Conservation (phyloP, 768 basidiomycete genomes). For the Phlegmacium glaucopus region DNA sequence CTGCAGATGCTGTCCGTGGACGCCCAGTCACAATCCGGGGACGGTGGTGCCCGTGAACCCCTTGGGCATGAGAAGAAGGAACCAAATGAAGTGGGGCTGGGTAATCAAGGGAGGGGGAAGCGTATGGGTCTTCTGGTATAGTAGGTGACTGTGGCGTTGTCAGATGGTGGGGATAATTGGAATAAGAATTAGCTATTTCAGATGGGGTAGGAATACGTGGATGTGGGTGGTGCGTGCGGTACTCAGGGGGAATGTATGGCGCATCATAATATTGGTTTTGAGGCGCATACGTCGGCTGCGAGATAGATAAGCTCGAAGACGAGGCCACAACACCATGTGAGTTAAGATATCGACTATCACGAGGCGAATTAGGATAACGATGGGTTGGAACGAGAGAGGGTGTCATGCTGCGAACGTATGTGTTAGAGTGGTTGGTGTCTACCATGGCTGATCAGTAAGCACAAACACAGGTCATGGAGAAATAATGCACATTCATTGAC, state of each 20-base stretch:
- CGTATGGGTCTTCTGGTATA: slow-evolving; percentile 17
- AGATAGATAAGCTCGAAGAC: slow-evolving; percentile 12
- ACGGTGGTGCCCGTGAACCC: slow-evolving; percentile 27
- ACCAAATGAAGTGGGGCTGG: slow-evolving; percentile 24
- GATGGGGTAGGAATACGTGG: slow-evolving; percentile 31
- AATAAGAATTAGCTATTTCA: slow-evolving; percentile 30
- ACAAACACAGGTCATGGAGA: neutral
- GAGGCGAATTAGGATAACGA: slow-evolving; percentile 25
- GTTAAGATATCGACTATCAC: slow-evolving; percentile 23
- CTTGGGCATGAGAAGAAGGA: slow-evolving; percentile 27
- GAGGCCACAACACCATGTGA: slow-evolving; percentile 17
- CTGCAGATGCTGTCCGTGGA: slow-evolving; percentile 34
- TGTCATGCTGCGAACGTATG: slow-evolving; percentile 37
- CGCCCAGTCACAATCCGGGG: slow-evolving; percentile 39
- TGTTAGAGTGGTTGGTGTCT: slow-evolving; percentile 16
- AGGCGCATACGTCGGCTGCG: slow-evolving; percentile 12
- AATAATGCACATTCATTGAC: slow-evolving; percentile 20
- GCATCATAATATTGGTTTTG: slow-evolving; percentile 16
- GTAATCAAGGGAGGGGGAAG: slow-evolving; percentile 24
- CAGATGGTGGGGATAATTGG: slow-evolving; percentile 24
- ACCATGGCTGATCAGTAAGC: slow-evolving; percentile 4
- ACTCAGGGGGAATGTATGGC: slow-evolving; percentile 21
- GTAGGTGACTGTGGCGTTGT: slow-evolving; percentile 17
- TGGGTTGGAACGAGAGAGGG: slow-evolving; percentile 27
- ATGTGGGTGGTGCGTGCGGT: slow-evolving; percentile 13